Percentiles rank a stretch among this genome's conserved stretches.
phyloP scores from a whole-genome alignment of 331 rosid genomes.

The Acacia concinna region DNA sequence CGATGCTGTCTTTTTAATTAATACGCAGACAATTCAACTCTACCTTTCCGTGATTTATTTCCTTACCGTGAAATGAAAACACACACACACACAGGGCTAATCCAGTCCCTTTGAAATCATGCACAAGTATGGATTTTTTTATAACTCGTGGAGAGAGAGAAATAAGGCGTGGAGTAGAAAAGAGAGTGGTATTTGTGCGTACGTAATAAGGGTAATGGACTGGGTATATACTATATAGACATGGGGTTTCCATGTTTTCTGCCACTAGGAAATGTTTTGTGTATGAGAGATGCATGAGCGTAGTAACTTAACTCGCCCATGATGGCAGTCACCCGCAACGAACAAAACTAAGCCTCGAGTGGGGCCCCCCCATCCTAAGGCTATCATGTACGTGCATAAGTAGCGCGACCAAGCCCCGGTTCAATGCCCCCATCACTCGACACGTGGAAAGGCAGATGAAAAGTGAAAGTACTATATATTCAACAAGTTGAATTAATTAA shows the following conservation, averaged over 20 bases:
- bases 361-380: conserved; percentile 17
- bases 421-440: background rate
- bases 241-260: conserved; percentile 34
- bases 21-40: background rate
- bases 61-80: no score
- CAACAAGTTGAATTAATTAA: background rate
- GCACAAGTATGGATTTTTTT: background rate
- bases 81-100: no score
- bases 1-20: background rate
- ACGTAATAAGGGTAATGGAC: conserved; percentile 17
- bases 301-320: background rate
- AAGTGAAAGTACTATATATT: background rate
- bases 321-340: background rate
- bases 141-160: background rate
- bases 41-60: background rate
- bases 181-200: conserved; percentile 1
- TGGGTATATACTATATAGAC: background rate
- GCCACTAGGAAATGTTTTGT: conserved; percentile 34
- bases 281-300: background rate
- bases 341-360: background rate
- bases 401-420: conserved; percentile 1
- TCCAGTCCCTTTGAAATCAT: no score
- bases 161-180: conserved; percentile 1
- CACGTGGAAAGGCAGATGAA: background rate
- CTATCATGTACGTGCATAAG: background rate